Evolutionary conservation across 179 eudicot species (phyloP).

Genomic region (Camellia oleifera): DNA sequence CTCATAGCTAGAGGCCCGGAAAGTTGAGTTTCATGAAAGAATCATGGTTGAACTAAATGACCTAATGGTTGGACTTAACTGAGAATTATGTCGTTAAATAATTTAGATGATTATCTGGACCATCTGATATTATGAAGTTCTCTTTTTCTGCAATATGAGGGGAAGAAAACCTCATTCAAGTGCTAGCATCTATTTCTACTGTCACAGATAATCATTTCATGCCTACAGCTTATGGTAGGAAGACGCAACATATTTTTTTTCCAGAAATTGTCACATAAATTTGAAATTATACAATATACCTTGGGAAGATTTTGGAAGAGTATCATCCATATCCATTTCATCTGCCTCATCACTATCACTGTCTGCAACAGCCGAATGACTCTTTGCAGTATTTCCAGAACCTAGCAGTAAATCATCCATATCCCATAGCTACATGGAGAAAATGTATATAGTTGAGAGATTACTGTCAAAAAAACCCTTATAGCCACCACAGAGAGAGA

Average conservation of each 20-base stretch:
- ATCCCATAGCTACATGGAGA: conserved; percentile 71
- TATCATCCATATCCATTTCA: conserved; percentile 69
- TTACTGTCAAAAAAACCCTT: not conserved
- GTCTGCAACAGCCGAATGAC: conserved; percentile 40
- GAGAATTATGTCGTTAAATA: not conserved
- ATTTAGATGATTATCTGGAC: not conserved
- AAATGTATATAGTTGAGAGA: not conserved
- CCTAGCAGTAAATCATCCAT: conserved; percentile 71
- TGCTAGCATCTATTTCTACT: not conserved
- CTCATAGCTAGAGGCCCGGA: not conserved
- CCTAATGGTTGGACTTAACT: not conserved
- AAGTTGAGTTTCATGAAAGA: not conserved
- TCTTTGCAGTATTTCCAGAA: conserved; percentile 33
- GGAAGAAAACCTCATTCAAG: not conserved
- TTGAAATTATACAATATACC: conserved; percentile 29
- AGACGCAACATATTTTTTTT: not conserved
- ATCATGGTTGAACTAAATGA: not conserved
- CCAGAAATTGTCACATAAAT: not conserved
- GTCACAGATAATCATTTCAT: not conserved
- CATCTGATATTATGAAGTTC: not conserved
- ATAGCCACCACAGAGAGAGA: not conserved
- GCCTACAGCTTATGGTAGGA: not conserved
- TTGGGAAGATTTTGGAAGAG: conserved; percentile 39
- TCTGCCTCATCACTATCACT: conserved; percentile 61
- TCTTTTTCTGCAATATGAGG: not conserved